A percentile compares a stretch with the other conserved stretches of the same genome.
Conservation (phyloP, 176 grass and related monocot species). For the Canna indica region DNA sequence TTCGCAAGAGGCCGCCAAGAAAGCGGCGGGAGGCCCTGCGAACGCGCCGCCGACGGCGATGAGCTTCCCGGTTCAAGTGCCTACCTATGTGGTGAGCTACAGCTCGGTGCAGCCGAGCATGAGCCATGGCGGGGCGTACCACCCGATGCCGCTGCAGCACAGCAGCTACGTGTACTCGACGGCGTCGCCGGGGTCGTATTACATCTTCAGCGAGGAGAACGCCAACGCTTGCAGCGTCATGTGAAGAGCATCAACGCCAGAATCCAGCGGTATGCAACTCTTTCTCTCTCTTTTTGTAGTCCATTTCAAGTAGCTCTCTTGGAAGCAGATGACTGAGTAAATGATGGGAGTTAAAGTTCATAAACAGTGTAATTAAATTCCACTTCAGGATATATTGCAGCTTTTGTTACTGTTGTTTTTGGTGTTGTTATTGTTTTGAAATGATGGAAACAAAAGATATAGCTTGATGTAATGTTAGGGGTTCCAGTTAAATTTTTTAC, state of each 20-base stretch:
- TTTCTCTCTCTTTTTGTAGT: too few species aligned
- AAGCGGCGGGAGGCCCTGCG: not conserved
- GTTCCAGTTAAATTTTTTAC: too few species aligned
- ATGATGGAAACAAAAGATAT: not conserved
- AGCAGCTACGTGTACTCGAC: slow-evolving; percentile 55
- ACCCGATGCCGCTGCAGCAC: slow-evolving; percentile 31
- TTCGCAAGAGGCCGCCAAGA: slow-evolving; percentile 1
- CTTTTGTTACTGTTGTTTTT: not conserved
- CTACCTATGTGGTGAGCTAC: slow-evolving; percentile 75
- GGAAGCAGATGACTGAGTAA: not conserved
- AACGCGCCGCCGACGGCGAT: not conserved
- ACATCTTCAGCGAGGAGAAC: slow-evolving; percentile 98
- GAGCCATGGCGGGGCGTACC: slow-evolving; percentile 36
- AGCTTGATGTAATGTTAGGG: too few species aligned
- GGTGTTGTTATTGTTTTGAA: not conserved
- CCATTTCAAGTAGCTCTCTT: not conserved
- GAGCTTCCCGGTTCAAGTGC: slow-evolving; percentile 25
- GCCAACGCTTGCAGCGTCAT: slow-evolving; percentile 86
- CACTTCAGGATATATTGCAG: not conserved
- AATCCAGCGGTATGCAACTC: not conserved
- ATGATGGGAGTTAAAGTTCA: too few species aligned
- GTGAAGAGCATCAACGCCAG: slow-evolving; percentile 34
- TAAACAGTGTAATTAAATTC: not conserved
- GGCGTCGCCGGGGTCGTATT: slow-evolving; percentile 55
- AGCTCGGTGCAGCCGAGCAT: slow-evolving; percentile 48